Evolutionary conservation across 192 early-diverging fungal species (phyloP), one percentile per base, ranked within the genome.

Genomic region (Dissophora ornata): DNA sequence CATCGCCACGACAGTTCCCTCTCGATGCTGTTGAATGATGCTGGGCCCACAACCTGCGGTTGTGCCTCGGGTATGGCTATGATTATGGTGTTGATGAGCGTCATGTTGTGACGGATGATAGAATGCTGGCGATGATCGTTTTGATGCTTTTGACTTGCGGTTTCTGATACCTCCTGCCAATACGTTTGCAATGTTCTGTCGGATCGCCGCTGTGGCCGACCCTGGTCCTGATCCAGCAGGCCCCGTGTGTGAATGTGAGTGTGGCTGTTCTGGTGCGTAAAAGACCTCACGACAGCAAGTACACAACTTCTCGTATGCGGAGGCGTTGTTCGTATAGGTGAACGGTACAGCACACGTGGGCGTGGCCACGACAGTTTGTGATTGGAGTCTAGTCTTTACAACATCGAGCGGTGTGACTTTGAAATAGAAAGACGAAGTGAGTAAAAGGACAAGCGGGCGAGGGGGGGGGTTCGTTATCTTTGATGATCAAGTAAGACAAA

Each of bases 371-470:
- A 77, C 62, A 49, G 66, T 80, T 69, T 82, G 86, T 19, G 89
- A 85, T 71, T 96, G 94, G 67, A 94, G 86, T 13, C 94, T 80
- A 15, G 90, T 95, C 69, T 96, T 96, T n/a, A 96, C 87, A 1
- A 96, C 89, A 81, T 96, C 94, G 36, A 96, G 87, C 3, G 94
- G 94, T 15, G 91, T 96, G 9, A 91, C 93, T 92, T 60, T 34
- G 5, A 16, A 1, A 53, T 13, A n/a, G 1, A 57, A 42, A 13
- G n/a, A n/a, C 5, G n/a, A 49, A 70, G 63, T 15, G 79, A 21
- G 15, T 12, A 21, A 46, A 44, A 26, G 53, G 29, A n/a, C 40
- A 11, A 19, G 44, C n/a, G n/a, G n/a, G n/a, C n/a, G n/a, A n/a
- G n/a, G n/a, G n/a, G n/a, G n/a, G n/a, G n/a, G n/a, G n/a, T n/a